These are phyloP conservation scores for Mucor plumbeus DNA, from an alignment of 371 early-diverging fungal genomes.

Conservation along the genomic window DNA sequence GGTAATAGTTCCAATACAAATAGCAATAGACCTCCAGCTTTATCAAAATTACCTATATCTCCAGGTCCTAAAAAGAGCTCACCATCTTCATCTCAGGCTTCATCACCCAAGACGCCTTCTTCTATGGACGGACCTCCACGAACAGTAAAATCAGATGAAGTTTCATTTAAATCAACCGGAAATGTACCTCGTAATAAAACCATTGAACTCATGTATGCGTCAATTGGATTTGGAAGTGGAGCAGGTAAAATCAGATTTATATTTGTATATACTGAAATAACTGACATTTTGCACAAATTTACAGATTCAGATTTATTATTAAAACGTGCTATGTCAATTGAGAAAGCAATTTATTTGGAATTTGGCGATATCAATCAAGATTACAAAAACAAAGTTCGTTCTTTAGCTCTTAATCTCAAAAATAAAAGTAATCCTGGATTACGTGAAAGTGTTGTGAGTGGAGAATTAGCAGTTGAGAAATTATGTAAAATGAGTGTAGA, in stretches of 20 bases:
- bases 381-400: conserved; percentile 85
- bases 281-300: not conserved
- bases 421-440: conserved; percentile 85
- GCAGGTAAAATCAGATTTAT: conserved; percentile 54
- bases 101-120: conserved; percentile 35
- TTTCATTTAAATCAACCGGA: conserved; percentile 64
- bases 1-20: not conserved
- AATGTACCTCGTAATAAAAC: conserved; percentile 81
- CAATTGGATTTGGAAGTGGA: conserved; percentile 74
- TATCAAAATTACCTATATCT: not conserved
- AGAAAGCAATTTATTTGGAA: conserved; percentile 66
- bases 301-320: conserved; percentile 68
- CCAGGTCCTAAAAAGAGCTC: conserved; percentile 11
- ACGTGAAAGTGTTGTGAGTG: conserved; percentile 74
- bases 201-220: conserved; percentile 83
- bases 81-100: conserved; percentile 31
- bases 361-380: conserved; percentile 51
- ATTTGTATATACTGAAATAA: not conserved
- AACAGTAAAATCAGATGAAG: conserved; percentile 66
- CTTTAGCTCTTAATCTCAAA: conserved; percentile 81
- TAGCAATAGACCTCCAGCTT: conserved; percentile 1
- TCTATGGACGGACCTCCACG: conserved; percentile 55
- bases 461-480: conserved; percentile 62
- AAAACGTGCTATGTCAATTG: conserved; percentile 70
- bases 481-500: conserved; percentile 84